Conservation (phyloP, 1,284 basidiomycete species). For the Volvariella volvacea region DNA sequence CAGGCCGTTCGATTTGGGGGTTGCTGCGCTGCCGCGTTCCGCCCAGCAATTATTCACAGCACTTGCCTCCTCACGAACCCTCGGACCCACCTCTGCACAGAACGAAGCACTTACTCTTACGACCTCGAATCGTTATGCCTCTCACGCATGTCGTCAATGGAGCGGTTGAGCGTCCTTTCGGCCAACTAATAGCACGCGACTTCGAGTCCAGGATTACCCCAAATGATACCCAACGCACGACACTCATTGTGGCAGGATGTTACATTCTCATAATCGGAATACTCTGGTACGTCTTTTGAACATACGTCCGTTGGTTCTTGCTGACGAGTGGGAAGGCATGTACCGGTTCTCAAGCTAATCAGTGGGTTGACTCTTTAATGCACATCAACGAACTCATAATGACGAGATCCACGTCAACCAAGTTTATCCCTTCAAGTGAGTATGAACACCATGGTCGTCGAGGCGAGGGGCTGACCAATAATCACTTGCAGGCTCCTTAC, state of each 20-base stretch:
- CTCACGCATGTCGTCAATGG: too few species aligned
- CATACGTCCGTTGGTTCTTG: conserved; percentile 1
- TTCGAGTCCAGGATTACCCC: conserved; percentile 45
- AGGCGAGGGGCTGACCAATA: too few species aligned
- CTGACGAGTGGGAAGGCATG: conserved; percentile 48
- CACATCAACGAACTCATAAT: neutral
- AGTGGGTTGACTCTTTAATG: conserved; percentile 39
- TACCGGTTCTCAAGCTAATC: conserved; percentile 65
- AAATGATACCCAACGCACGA: conserved; percentile 66
- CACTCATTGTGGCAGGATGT: conserved; percentile 69
- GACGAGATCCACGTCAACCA: neutral
- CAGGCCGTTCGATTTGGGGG: too few species aligned
- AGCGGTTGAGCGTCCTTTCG: too few species aligned
- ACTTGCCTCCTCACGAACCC: too few species aligned
- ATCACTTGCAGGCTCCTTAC: conserved; percentile 73
- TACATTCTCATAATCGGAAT: conserved; percentile 71
- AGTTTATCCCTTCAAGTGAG: conserved; percentile 93
- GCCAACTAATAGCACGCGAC: conserved; percentile 21
- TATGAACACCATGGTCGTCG: conserved; percentile 10
- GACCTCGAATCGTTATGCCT: too few species aligned
- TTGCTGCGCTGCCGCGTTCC: too few species aligned
- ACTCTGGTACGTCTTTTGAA: conserved; percentile 49
- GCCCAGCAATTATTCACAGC: too few species aligned
- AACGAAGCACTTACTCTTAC: too few species aligned
- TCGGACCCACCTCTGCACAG: too few species aligned